phyloP scores from a whole-genome alignment of 805 yeast genomes.

The Priceomyces medius region DNA sequence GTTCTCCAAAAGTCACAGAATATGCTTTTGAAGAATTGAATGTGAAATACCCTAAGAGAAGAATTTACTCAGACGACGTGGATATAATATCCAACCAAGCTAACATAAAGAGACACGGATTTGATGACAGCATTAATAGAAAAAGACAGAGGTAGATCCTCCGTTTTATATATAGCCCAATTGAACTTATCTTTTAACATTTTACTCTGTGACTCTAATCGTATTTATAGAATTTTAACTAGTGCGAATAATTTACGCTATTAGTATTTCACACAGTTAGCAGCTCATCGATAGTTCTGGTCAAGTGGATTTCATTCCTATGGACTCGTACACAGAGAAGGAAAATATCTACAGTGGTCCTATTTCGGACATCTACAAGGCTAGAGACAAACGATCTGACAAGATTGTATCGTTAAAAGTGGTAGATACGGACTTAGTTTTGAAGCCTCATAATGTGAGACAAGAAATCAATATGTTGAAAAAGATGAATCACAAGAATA shows the following conservation, averaged over 20 bases:
- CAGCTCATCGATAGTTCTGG: too few relatives aligned
- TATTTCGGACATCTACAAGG: slow-evolving; percentile 31
- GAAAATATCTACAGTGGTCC: slow-evolving; percentile 32
- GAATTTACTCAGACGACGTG: slow-evolving; percentile 83
- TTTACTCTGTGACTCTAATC: not conserved
- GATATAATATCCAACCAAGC: slow-evolving; percentile 54
- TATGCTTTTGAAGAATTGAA: slow-evolving; percentile 79
- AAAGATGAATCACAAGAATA: slow-evolving; percentile 13
- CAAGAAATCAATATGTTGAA: slow-evolving; percentile 30
- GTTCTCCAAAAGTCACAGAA: slow-evolving; percentile 61
- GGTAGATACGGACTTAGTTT: slow-evolving; percentile 35
- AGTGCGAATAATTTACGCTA: slow-evolving; percentile 2
- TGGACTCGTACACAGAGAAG: slow-evolving; percentile 17
- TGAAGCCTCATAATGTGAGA: slow-evolving; percentile 36
- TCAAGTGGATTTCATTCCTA: too few relatives aligned
- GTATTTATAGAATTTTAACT: not conserved
- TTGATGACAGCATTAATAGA: slow-evolving; percentile 21
- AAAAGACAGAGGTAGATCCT: slow-evolving; percentile 24
- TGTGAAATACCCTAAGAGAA: slow-evolving; percentile 77
- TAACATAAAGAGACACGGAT: slow-evolving; percentile 29
- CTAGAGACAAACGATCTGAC: slow-evolving; percentile 12
- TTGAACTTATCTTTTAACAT: not conserved
- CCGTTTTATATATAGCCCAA: not conserved
- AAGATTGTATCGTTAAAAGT: slow-evolving; percentile 33
- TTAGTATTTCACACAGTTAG: too few relatives aligned